Evolutionary conservation across 2,329 filamentous ascomycete species (phyloP).

Genomic region (Colletotrichum sp.): DNA sequence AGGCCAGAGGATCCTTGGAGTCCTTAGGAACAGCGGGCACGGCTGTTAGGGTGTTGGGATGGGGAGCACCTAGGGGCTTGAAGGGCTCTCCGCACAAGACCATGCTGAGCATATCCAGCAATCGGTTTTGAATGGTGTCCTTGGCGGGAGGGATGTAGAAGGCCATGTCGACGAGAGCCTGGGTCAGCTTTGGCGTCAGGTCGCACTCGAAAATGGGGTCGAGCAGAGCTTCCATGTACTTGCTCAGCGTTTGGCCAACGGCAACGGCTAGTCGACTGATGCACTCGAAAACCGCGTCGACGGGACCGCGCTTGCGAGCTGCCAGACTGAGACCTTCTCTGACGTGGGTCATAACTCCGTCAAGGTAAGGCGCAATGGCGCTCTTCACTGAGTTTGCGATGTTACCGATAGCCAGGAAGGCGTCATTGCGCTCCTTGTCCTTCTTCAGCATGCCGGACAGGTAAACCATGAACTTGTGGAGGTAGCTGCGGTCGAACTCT

Average conservation of each 20-base stretch:
- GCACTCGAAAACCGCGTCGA: constrained; percentile 91
- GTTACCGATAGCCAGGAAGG: constrained; percentile 94
- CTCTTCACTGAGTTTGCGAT: constrained; percentile 96
- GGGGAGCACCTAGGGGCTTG: constrained; percentile 88
- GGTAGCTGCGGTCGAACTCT: constrained; percentile 85
- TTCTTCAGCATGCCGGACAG: constrained; percentile 93
- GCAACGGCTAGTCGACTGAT: constrained; percentile 96
- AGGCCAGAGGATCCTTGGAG: constrained; percentile 81
- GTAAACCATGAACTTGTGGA: constrained; percentile 97
- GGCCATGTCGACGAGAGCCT: constrained; percentile 97
- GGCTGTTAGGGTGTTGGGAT: constrained; percentile 78
- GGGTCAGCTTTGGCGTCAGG: constrained; percentile 89
- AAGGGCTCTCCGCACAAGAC: constrained; percentile 94
- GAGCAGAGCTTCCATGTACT: constrained; percentile 95
- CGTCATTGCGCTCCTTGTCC: constrained; percentile 91
- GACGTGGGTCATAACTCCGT: constrained; percentile 92
- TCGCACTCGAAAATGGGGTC: constrained; percentile 98
- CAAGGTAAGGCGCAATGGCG: constrained; percentile 92
- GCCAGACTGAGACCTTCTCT: constrained; percentile 87
- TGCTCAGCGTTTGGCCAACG: constrained; percentile 94
- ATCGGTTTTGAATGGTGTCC: constrained; percentile 87
- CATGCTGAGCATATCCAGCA: constrained; percentile 93
- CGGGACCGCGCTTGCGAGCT: constrained; percentile 68
- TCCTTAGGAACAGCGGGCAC: constrained; percentile 88
- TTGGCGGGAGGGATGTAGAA: constrained; percentile 98